phyloP scores from a whole-genome alignment of 192 early-diverging fungal species.

The Geranomyces michiganensis region DNA sequence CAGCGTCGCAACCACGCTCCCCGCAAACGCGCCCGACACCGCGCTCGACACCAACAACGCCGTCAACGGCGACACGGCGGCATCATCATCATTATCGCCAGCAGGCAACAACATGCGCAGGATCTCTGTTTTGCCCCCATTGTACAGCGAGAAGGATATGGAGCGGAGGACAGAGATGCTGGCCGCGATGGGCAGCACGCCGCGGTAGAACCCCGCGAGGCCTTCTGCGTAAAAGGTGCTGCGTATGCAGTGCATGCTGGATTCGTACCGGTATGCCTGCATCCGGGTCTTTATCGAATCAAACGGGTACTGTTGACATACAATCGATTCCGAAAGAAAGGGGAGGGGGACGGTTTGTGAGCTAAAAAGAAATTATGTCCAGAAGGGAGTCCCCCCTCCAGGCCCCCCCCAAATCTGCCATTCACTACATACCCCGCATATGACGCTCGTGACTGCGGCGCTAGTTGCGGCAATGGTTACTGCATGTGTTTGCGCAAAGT shows the following conservation, averaged over 20 bases:
- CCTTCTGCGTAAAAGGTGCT: constrained; percentile 81
- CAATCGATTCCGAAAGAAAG: too few species aligned
- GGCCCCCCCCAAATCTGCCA: too few species aligned
- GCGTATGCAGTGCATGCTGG: constrained; percentile 74
- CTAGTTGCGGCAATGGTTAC: constrained; percentile 37
- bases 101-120: constrained; percentile 14
- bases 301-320: constrained; percentile 55
- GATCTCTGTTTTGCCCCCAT: constrained; percentile 65
- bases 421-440: neutral
- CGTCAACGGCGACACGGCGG: constrained; percentile 4
- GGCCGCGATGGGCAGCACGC: constrained; percentile 78
- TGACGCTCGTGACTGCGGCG: constrained; percentile 30
- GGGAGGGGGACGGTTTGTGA: too few species aligned
- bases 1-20: constrained; percentile 45
- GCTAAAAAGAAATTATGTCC: too few species aligned
- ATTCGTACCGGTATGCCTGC: constrained; percentile 89
- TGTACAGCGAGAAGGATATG: constrained; percentile 90
- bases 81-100: too few species aligned
- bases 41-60: constrained; percentile 21
- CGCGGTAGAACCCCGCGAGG: constrained; percentile 82
- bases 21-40: constrained; percentile 43
- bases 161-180: constrained; percentile 86
- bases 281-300: constrained; percentile 96
- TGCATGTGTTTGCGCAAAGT: constrained; percentile 53
- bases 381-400: too few species aligned